Evolutionary conservation across 768 basidiomycete genomes (phyloP), one percentile per base, ranked within the genome.

Genomic region (Leccinum uliginosum): DNA sequence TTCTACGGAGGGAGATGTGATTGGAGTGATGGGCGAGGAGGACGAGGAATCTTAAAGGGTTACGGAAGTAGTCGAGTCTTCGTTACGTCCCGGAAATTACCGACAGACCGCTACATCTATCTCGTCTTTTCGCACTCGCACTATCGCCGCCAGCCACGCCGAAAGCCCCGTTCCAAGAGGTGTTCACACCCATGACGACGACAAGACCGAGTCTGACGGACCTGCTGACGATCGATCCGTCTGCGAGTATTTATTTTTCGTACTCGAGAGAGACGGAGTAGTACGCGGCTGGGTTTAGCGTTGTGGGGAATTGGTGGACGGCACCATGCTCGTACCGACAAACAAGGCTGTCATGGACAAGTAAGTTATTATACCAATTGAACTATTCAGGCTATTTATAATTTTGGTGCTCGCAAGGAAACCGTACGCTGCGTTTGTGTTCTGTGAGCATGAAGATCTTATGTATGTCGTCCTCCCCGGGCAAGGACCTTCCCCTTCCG

Each of bases 251-350:
- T 51, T 93, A 91, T 77, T 91, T 85, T 68, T 84, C 87, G 0
- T 93, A 93, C 67, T 87, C 89, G 4, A 80, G 90, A 6, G 90
- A 91, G 64, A 74, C 85, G 2, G 77, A 82, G 61, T 62, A 82
- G 61, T 62, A 86, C n/a, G 85, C 84, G 66, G 64, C 67, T 29
- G 74, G 76, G 10, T 80, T 93, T 50, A 60, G 51, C 23, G 63
- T 67, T 15, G 45, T 43, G 6, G 53, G 64, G 27, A 66, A 70
- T 17, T 54, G 66, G 7, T 70, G 75, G 54, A 91, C 91, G 0
- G 52, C n/a, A n/a, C n/a, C n/a, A n/a, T 95, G 10, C 78, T 96
- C 44, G 91, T 86, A 5, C 93, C 93, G 1, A 90, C 88, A 24
- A 94, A 96, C 71, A 89, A 87, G 70, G 93, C 91, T 9, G 83